Conservation (phyloP, 306 rosid species). For the Aeschynomene evenia region DNA sequence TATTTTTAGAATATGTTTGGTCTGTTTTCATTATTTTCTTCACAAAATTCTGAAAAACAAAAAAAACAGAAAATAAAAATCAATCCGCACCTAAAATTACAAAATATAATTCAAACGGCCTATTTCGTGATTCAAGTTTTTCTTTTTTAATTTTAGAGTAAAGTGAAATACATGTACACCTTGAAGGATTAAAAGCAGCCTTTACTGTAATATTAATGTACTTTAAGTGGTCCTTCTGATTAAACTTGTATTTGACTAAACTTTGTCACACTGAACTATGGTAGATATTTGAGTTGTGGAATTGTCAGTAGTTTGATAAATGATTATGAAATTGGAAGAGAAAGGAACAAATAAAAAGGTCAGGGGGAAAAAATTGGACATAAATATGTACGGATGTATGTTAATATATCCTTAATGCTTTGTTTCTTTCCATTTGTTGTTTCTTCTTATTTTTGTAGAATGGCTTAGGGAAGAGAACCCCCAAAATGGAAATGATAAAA, state of each 20-base stretch:
- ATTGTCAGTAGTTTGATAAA: not conserved
- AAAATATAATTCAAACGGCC: too few relatives aligned
- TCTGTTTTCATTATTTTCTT: too few relatives aligned
- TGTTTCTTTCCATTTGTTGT: not conserved
- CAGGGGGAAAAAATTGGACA: not conserved
- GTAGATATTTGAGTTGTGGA: conserved; percentile 10
- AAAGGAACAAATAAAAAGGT: conserved; percentile 5
- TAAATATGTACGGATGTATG: not conserved
- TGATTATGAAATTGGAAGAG: not conserved
- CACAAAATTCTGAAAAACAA: too few relatives aligned
- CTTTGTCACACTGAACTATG: not conserved
- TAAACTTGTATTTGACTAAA: not conserved
- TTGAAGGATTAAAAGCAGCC: too few relatives aligned
- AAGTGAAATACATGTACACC: too few relatives aligned
- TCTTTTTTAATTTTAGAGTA: too few relatives aligned
- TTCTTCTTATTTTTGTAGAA: not conserved
- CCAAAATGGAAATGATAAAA: not conserved
- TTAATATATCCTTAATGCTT: not conserved
- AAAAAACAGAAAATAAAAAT: too few relatives aligned
- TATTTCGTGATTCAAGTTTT: too few relatives aligned
- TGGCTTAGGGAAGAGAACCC: not conserved
- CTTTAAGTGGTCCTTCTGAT: conserved; percentile 2
- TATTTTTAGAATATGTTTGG: too few relatives aligned
- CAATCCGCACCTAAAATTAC: too few relatives aligned
- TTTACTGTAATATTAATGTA: conserved; percentile 4